Evolutionary conservation across 73 alveolate genomes (phyloP).

Genomic region (Blepharisma japonicum): DNA sequence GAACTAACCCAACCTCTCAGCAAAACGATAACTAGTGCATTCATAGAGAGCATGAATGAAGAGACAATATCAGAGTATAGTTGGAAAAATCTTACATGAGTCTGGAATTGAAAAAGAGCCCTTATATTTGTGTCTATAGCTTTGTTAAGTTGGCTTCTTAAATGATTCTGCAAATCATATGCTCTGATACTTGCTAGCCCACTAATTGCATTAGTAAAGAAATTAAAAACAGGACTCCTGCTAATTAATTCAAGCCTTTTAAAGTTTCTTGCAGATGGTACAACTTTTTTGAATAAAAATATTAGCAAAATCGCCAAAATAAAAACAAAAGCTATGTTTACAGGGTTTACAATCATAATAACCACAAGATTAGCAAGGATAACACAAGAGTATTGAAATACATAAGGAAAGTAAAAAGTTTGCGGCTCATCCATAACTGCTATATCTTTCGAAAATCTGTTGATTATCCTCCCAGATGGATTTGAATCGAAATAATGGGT

Average conservation of each 20-base stretch:
- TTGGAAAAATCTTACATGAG: not conserved
- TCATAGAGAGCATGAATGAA: not conserved
- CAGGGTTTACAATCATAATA: not conserved
- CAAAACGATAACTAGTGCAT: not conserved
- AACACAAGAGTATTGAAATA: not conserved
- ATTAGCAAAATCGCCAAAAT: not conserved
- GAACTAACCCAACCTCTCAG: not conserved
- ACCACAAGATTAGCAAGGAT: not conserved
- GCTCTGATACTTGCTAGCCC: not conserved
- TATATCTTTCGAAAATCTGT: conserved; percentile 40
- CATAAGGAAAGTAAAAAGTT: not conserved
- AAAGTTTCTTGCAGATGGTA: not conserved
- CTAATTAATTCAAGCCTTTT: not conserved
- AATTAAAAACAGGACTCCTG: not conserved
- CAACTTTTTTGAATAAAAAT: not conserved
- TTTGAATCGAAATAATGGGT: conserved; percentile 39
- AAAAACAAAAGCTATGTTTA: not conserved
- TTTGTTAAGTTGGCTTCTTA: not conserved
- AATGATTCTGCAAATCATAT: not conserved
- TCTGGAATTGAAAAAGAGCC: not conserved
- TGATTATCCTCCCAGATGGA: conserved; percentile 51
- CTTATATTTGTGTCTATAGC: conserved; percentile 7
- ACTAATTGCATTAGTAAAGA: not conserved
- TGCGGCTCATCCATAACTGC: not conserved
- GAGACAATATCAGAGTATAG: not conserved